These are phyloP conservation scores for Litchi chinensis DNA, from an alignment of 345 rosid species.

Conservation along the genomic window DNA sequence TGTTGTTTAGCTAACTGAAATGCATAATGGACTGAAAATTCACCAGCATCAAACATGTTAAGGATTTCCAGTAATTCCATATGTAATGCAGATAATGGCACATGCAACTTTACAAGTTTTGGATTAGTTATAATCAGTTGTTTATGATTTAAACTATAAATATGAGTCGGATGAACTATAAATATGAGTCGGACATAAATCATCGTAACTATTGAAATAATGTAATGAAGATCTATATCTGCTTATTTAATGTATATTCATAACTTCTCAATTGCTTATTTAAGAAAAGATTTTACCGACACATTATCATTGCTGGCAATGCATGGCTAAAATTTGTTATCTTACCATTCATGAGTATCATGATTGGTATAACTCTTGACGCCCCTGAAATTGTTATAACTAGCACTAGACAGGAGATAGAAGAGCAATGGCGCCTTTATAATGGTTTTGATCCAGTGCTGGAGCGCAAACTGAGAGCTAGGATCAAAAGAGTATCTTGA, in stretches of 20 bases:
- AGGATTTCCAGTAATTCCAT: constrained; percentile 1
- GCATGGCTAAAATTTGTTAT: neutral
- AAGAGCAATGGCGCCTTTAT: no score
- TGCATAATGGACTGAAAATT: neutral
- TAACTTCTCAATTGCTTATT: no score
- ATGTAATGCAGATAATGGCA: neutral
- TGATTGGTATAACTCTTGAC: no score
- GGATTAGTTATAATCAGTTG: no score
- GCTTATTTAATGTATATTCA: no score
- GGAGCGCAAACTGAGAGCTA: no score
- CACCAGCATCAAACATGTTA: neutral
- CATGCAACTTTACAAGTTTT: neutral
- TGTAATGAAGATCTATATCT: neutral
- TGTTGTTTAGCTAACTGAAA: neutral
- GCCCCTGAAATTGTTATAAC: no score
- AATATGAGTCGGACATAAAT: neutral
- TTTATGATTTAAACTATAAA: neutral
- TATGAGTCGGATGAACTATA: neutral
- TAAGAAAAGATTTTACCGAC: no score
- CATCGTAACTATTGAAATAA: neutral
- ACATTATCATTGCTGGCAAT: no score
- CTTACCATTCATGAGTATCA: neutral
- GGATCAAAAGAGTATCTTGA: no score
- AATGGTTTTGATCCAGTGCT: no score
- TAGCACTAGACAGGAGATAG: no score